phyloP scores from a whole-genome alignment of 2,329 filamentous ascomycete species.

The Xylariaceae sp. region DNA sequence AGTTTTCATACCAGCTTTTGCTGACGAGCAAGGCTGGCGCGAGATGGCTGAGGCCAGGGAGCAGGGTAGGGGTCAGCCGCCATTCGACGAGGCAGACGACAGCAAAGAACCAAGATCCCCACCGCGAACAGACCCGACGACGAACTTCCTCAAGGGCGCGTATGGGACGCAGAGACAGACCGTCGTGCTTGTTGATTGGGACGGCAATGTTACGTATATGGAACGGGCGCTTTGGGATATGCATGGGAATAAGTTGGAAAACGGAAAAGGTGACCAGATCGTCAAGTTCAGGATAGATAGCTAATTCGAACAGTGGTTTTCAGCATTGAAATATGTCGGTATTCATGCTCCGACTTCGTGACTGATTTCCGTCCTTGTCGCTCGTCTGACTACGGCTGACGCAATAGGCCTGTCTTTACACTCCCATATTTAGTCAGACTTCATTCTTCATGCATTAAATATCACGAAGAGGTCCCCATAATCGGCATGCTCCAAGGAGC shows the following conservation, averaged over 20 bases:
- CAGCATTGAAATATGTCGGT: too few species aligned
- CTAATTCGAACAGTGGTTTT: not conserved
- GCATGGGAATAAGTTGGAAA: constrained; percentile 50
- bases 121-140: constrained; percentile 35
- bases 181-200: constrained; percentile 57
- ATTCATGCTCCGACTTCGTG: too few species aligned
- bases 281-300: constrained; percentile 55
- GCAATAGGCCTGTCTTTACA: too few species aligned
- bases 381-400: too few species aligned
- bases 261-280: constrained; percentile 52
- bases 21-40: constrained; percentile 41
- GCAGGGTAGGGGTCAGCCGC: constrained; percentile 35
- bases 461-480: too few species aligned
- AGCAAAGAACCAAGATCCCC: constrained; percentile 34
- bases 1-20: constrained; percentile 59
- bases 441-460: too few species aligned
- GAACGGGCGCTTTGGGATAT: constrained; percentile 59
- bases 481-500: too few species aligned
- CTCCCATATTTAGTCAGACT: too few species aligned
- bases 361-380: too few species aligned
- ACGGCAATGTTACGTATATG: constrained; percentile 56
- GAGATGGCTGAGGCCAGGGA: constrained; percentile 42
- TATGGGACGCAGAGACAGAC: constrained; percentile 66
- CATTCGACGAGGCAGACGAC: constrained; percentile 35
- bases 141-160: constrained; percentile 52